Evolutionary conservation across 1,139 yeast genomes (phyloP).

Genomic region (Zygosaccharomyces pseudobailii): DNA sequence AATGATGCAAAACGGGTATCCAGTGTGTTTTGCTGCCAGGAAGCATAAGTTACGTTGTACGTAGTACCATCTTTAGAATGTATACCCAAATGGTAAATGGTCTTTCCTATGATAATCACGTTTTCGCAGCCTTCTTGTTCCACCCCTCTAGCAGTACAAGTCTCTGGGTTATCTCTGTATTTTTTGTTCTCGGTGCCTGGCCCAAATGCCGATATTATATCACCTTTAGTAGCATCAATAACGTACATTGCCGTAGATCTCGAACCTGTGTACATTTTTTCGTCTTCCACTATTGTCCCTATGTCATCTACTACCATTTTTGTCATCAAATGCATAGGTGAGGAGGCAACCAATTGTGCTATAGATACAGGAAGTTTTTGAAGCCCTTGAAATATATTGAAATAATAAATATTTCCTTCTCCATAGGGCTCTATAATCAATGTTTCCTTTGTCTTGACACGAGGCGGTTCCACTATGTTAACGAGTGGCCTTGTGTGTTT

Average conservation of each 20-base stretch:
- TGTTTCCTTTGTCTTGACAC: slow-evolving; percentile 23
- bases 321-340: slow-evolving; percentile 66
- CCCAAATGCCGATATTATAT: slow-evolving; percentile 70
- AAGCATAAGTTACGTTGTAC: slow-evolving; percentile 85
- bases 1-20: slow-evolving; percentile 60
- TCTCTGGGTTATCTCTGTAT: slow-evolving; percentile 12
- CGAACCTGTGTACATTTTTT: slow-evolving; percentile 84
- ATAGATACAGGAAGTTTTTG: slow-evolving; percentile 81
- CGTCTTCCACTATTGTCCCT: slow-evolving; percentile 53
- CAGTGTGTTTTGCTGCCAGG: slow-evolving; percentile 91
- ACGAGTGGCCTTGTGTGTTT: slow-evolving; percentile 29
- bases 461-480: slow-evolving; percentile 23
- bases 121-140: slow-evolving; percentile 24
- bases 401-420: slow-evolving; percentile 83
- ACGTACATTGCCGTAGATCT: slow-evolving; percentile 73
- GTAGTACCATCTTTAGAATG: slow-evolving; percentile 62
- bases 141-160: slow-evolving; percentile 10
- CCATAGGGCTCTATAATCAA: slow-evolving; percentile 93
- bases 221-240: slow-evolving; percentile 72
- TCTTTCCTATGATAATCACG: slow-evolving; percentile 36
- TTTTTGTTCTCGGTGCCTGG: slow-evolving; percentile 28
- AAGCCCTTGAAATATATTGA: slow-evolving; percentile 70
- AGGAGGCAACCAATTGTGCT: slow-evolving; percentile 68
- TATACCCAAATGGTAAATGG: slow-evolving; percentile 54
- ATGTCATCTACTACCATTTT: slow-evolving; percentile 35